Conservation (phyloP, 148 eudicot species). For the Cornus florida region DNA sequence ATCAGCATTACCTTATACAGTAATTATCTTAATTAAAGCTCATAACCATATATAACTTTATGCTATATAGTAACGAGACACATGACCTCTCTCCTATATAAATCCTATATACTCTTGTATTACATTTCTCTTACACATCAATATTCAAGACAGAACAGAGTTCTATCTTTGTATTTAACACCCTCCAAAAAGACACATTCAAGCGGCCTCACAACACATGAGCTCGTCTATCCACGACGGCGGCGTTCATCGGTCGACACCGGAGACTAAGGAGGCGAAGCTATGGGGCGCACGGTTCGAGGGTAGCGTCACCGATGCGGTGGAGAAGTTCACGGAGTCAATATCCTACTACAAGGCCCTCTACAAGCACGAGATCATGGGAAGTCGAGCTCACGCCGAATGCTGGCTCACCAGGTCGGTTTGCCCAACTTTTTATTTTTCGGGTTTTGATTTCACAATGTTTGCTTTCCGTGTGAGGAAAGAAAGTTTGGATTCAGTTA, state of each 20-base stretch:
- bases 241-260: neutral
- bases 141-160: too few species aligned
- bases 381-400: constrained; percentile 91
- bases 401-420: constrained; percentile 85
- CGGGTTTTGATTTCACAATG: neutral
- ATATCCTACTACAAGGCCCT: constrained; percentile 83
- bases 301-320: constrained; percentile 81
- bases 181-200: too few species aligned
- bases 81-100: too few species aligned
- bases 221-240: neutral
- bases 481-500: too few species aligned
- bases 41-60: too few species aligned
- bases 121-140: too few species aligned
- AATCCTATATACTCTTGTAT: too few species aligned
- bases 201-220: neutral
- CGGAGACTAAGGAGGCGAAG: constrained; percentile 58
- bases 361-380: constrained; percentile 93
- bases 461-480: neutral
- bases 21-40: too few species aligned
- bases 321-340: constrained; percentile 93
- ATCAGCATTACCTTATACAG: too few species aligned
- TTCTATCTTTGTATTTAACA: too few species aligned
- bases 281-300: constrained; percentile 98
- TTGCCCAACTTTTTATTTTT: neutral
- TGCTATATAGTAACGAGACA: too few species aligned